Base-by-base conservation (phyloP, 768 basidiomycete genomes). In the Leccinum variicolor region DNA sequence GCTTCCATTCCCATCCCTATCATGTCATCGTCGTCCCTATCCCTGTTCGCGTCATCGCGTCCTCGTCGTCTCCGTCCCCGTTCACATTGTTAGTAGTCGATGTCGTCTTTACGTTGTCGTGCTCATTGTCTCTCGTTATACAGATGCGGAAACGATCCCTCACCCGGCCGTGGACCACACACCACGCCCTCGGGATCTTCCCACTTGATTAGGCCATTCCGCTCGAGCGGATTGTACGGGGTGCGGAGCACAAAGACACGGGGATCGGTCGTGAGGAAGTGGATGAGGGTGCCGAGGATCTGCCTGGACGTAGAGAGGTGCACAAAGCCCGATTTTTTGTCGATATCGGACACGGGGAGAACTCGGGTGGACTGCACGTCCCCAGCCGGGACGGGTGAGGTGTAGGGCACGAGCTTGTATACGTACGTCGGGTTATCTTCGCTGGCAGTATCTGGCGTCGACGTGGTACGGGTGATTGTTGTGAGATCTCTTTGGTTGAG, bases 341-440 rank as follows among this genome's bases (percentile, higher is more conserved):
- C 84, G 14, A 85, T 69, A 17, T 72, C 63, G 57, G 81, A 84
- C 46, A 85, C 64, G 19, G 82, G 82, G 26, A 85, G 75, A 3
- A 60, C 64, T 72, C 66, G 7, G 84, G 83, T 14, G 84, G 69
- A 1, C 73, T 2, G 52, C 6, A 7, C 23, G 34, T 75, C 68
- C 29, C 41, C 41, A 43, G 72, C 62, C 0, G 79, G 75, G n/a
- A 68, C 54, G 0, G 79, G 70, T 10, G 76, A 61, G 9, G 77
- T 71, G 39, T 73, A 64, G 13, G 78, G 74, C 31, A 86, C 69
- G 58, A 88, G 78, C 62, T 87, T 88, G 75, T 87, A 88, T 59
- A 87, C 53, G 68, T 84, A 85, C 3, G 73, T 78, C 5, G 83
- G 85, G 41, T 52, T 39, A 29, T 47, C 48, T 29, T 28, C 6